Base-by-base conservation (phyloP, 2,329 filamentous ascomycete species). In the Cercospora sojina region DNA sequence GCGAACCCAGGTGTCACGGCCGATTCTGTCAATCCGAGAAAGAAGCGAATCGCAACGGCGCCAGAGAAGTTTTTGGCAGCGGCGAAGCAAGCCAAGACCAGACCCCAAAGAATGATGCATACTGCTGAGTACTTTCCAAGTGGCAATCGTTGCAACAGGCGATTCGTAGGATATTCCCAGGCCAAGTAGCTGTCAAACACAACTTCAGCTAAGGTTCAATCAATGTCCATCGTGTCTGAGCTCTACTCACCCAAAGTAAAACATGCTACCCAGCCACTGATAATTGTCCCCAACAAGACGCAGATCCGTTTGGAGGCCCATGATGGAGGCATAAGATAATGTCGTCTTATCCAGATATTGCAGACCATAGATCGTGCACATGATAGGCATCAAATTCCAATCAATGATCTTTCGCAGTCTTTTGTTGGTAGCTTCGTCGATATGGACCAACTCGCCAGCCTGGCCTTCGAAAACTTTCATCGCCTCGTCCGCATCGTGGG, bases 1-100 rank as follows among this genome's bases (percentile, higher is more conserved):
- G 87, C 85, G 71, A 91, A 91, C 0, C 88, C 88, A 0, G 89
- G 89, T 0, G 87, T 90, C 1, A 91, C 87, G 0, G 88, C 87
- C 0, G 87, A 82, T 74, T 92, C 90, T 64, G 89, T 90, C 0
- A 89, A 81, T 29, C 90, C 90, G 0, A 91, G 82, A 71, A 91
- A 86, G 74, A 91, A 88, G 0, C 90, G 85, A 35, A 91, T 84
- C 0, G 86, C 87, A 23, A 90, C 83, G 0, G 87, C 86, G 1
- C 88, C 86, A 0, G 81, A 79, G 71, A 87, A 91, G 74, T 86
- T 85, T 32, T 82, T 80, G 0, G 87, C 85, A 0, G 84, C 87
- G 0, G 88, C 88, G 73, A 90, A 88, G 74, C 87, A 88, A 63
- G 83, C 81, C 1, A 91, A 79, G 1, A 86, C 83, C 0, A 82